Conservation (phyloP, 352 stramenopile genomes). For the Halophytophthora polymorphica region DNA sequence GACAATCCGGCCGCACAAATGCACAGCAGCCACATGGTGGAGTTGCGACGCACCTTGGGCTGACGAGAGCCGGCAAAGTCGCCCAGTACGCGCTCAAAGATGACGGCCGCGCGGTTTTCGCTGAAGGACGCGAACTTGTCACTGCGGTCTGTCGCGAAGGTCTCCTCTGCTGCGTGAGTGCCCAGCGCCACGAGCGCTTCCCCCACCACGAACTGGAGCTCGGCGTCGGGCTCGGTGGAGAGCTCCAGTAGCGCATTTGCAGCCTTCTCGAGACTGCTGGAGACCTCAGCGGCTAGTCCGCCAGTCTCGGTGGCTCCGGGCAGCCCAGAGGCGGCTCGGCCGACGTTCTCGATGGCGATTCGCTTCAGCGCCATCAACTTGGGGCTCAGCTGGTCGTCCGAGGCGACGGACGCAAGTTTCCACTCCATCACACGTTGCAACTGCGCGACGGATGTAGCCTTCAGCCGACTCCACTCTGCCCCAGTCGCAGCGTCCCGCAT, state of each 20-base stretch:
- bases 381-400: slow-evolving; percentile 37
- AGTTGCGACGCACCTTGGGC: slow-evolving; percentile 42
- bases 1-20: slow-evolving; percentile 52
- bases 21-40: slow-evolving; percentile 65
- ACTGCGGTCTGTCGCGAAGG: slow-evolving; percentile 11
- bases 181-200: slow-evolving; percentile 57
- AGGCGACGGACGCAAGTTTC: slow-evolving; percentile 33
- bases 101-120: slow-evolving; percentile 31
- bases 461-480: slow-evolving; percentile 32
- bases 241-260: slow-evolving; percentile 26
- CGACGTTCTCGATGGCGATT: slow-evolving; percentile 40
- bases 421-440: slow-evolving; percentile 39
- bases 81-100: slow-evolving; percentile 39
- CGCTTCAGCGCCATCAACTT: slow-evolving; percentile 39
- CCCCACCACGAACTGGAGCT: slow-evolving; percentile 56
- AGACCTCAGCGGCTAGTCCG: slow-evolving; percentile 9
- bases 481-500: slow-evolving; percentile 11
- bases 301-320: slow-evolving; percentile 5
- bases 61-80: slow-evolving; percentile 41
- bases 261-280: slow-evolving; percentile 19
- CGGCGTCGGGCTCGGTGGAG: slow-evolving; percentile 20
- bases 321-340: slow-evolving; percentile 27
- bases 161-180: slow-evolving; percentile 22
- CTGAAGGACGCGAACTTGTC: slow-evolving; percentile 18
- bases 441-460: slow-evolving; percentile 22